Base-by-base conservation (phyloP, 2,329 filamentous ascomycete species). In the Verticillium klebahnii region DNA sequence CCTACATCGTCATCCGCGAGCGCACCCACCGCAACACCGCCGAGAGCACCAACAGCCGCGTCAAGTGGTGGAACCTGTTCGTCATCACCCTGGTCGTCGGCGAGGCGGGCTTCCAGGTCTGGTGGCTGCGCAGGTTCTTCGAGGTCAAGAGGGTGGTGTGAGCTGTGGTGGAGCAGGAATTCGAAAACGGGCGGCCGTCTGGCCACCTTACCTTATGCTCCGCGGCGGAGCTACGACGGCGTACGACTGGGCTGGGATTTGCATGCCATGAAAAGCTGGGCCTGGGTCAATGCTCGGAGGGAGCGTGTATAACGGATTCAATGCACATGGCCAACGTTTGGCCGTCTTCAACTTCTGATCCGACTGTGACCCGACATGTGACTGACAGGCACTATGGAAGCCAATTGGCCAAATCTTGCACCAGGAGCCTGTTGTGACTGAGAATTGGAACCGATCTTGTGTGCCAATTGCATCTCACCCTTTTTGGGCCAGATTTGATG, bases 11-110 rank as follows among this genome's bases (percentile, higher is more conserved):
- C 65, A 81, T 98, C 63, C 90, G 95, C 70, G 95, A 99, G 81
- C 87, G 95, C 72, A 97, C 92, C 69, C 95, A 99, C 84, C 87
- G 95, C 75, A 99, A 99, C 82, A 99, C 95, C 11, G 95, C 95
- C 67, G 95, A 99, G 82, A 97, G 93, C 85, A 99, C 95, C 72
- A 99, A 99, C 78, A 86, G 88, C 69, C 86, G 95, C 68, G 95
- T 99, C 75, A 99, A 99, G 83, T 99, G 95, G 95, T 99, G 95
- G 95, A 97, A 95, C 77, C 85, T 98, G 70, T 98, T 98, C 78
- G 93, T 99, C 78, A 87, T 99, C 67, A 85, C 87, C 61, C 88
- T 98, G 58, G 85, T 99, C 66, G 83, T 96, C 67, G 93, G 90
- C 71, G 92, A 98, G 82, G 95, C 93, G 64, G 82, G 97, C 68